Evolutionary conservation across 345 rosid genomes (phyloP).

Genomic region (Streptanthus diversifolius): DNA sequence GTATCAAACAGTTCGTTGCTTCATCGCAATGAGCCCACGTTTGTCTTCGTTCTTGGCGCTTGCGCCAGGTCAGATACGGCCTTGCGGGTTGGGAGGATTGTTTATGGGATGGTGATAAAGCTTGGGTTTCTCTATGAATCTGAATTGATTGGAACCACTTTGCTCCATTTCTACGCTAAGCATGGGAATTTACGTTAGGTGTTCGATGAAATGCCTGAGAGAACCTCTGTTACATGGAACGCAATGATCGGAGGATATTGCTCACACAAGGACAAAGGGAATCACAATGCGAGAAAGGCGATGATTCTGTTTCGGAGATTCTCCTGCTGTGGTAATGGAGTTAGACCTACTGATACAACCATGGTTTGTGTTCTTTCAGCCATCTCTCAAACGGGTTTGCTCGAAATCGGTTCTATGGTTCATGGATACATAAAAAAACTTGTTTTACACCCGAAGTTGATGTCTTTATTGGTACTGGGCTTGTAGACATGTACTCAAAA

Average conservation of each 20-base stretch:
- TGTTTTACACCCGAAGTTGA: slow-evolving; percentile 41
- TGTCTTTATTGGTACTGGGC: slow-evolving; percentile 57
- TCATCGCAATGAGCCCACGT: slow-evolving; percentile 43
- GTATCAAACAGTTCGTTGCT: slow-evolving; percentile 32
- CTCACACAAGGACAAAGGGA: slow-evolving; percentile 42
- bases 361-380: slow-evolving; percentile 63
- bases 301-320: slow-evolving; percentile 43
- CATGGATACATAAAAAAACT: slow-evolving; percentile 60
- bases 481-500: slow-evolving; percentile 65
- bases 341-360: slow-evolving; percentile 53
- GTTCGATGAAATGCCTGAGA: slow-evolving; percentile 63
- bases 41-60: slow-evolving; percentile 53
- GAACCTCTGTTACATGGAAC: slow-evolving; percentile 56
- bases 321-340: slow-evolving; percentile 27
- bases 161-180: slow-evolving; percentile 51
- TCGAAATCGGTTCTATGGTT: slow-evolving; percentile 45
- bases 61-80: slow-evolving; percentile 48
- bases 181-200: slow-evolving; percentile 42
- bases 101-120: slow-evolving; percentile 41
- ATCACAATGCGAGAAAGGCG: slow-evolving; percentile 38
- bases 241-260: slow-evolving; percentile 58
- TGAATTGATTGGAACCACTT: slow-evolving; percentile 46
- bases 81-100: slow-evolving; percentile 44
- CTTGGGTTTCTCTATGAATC: slow-evolving; percentile 39
- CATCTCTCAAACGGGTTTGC: slow-evolving; percentile 46